A percentile compares a stretch with the other conserved stretches of the same genome.
phyloP scores from a whole-genome alignment of 768 basidiomycete genomes.

The Guyanaporus albipodus region DNA sequence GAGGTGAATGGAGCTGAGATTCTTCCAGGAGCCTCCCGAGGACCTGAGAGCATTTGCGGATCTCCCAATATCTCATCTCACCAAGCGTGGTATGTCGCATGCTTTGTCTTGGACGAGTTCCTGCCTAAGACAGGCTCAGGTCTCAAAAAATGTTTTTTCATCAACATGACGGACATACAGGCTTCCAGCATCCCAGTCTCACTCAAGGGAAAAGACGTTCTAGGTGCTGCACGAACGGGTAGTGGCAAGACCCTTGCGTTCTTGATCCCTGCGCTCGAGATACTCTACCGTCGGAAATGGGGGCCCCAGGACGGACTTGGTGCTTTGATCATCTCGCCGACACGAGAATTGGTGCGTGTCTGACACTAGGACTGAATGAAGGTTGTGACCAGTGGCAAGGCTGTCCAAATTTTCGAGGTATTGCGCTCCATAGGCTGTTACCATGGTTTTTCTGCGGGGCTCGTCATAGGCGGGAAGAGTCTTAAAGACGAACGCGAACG shows the following conservation, averaged over 20 bases:
- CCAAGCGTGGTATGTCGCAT: constrained; percentile 57
- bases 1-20: constrained; percentile 11
- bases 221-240: constrained; percentile 68
- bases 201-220: constrained; percentile 59
- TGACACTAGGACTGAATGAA: neutral
- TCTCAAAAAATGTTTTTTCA: constrained; percentile 81
- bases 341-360: constrained; percentile 76
- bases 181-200: constrained; percentile 55
- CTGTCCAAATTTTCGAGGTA: constrained; percentile 97
- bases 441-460: constrained; percentile 89
- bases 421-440: constrained; percentile 88
- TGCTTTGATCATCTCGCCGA: constrained; percentile 90
- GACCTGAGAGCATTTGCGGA: constrained; percentile 57
- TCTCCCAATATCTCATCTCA: constrained; percentile 72
- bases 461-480: constrained; percentile 96
- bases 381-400: constrained; percentile 42
- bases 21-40: constrained; percentile 45
- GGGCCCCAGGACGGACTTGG: constrained; percentile 74
- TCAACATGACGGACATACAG: constrained; percentile 83
- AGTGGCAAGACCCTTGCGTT: constrained; percentile 76
- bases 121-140: constrained; percentile 41
- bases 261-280: constrained; percentile 62
- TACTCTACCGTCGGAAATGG: constrained; percentile 63
- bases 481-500: constrained; percentile 90
- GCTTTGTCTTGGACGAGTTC: neutral